A percentile compares a stretch with the other conserved stretches of the same genome.
Conservation (phyloP, 768 basidiomycete genomes). For the Leccinum truebloodii region DNA sequence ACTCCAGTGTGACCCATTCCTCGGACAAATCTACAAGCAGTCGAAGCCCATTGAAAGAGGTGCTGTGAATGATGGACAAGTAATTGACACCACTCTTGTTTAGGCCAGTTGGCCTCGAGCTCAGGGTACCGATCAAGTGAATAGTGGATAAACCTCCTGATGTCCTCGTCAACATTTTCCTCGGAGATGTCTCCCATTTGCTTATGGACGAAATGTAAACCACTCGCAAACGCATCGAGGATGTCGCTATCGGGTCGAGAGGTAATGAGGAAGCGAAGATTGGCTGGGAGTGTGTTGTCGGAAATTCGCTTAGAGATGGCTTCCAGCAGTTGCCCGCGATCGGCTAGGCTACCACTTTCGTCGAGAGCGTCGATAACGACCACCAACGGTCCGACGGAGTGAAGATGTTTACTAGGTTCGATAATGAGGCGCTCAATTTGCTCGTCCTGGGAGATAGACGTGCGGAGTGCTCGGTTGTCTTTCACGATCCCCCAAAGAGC, state of each 20-base stretch:
- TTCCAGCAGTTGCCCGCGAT: background rate
- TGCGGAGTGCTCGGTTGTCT: background rate
- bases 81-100: background rate
- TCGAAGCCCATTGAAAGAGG: background rate
- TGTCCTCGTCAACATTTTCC: background rate
- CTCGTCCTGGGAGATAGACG: background rate
- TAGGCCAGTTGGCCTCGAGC: background rate
- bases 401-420: background rate
- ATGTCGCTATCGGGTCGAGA: background rate
- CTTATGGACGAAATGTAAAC: background rate
- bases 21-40: background rate
- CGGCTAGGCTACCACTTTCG: background rate
- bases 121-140: background rate
- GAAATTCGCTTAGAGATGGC: background rate
- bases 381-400: background rate
- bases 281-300: background rate
- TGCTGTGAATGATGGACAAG: background rate
- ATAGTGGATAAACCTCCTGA: background rate
- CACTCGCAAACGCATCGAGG: background rate
- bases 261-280: background rate
- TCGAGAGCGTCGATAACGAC: background rate
- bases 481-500: background rate
- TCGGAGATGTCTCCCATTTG: no score
- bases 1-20: background rate
- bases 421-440: background rate